Base-by-base conservation (phyloP, 441 rosid species). In the Euphorbia celastroides region DNA sequence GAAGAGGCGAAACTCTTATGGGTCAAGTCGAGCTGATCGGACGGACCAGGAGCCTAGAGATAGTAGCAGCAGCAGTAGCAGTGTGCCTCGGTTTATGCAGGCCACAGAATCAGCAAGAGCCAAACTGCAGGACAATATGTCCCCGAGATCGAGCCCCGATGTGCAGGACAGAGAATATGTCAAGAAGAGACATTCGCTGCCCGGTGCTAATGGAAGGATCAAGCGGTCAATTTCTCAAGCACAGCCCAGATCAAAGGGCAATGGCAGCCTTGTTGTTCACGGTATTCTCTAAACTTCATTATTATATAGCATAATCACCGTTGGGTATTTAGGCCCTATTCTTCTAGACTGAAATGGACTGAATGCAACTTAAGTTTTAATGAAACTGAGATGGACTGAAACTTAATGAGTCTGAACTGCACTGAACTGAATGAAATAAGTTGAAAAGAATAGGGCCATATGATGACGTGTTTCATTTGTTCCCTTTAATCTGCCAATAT, bases 141-240 rank as follows among this genome's bases (percentile, higher is more conserved):
- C 97, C 6, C 99, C 99, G 16, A 86, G 96, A 74, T 92, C 98
- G 59, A 94, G 98, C 73, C 98, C 98, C 42, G 98, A 92, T 70
- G 76, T 86, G 73, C 92, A 82, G 5, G 98, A 92, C 57, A 81
- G 86, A 82, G 98, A 94, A 30, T 77, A 78, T 52, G 27, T 69
- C 62, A 89, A 94, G 88, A 94, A 94, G 83, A 86, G 98, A 65
- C 96, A 86, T 75, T 92, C 99, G 23, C 75, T 92, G 71, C 94
- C 99, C 58, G 91, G 84, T 64, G 75, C 83, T 56, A 92, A 92
- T 79, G 98, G 90, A 64, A 82, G 94, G 77, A 78, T 89, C 78
- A 96, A 83, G 75, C 80, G 82, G 72, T 72, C 97, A 68, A 60
- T 31, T 8, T 76, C 93, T 78, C 92, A 83, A 75, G 86, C 83